Conservation (phyloP, 23 red algal species). For the Chondrus crispus region DNA sequence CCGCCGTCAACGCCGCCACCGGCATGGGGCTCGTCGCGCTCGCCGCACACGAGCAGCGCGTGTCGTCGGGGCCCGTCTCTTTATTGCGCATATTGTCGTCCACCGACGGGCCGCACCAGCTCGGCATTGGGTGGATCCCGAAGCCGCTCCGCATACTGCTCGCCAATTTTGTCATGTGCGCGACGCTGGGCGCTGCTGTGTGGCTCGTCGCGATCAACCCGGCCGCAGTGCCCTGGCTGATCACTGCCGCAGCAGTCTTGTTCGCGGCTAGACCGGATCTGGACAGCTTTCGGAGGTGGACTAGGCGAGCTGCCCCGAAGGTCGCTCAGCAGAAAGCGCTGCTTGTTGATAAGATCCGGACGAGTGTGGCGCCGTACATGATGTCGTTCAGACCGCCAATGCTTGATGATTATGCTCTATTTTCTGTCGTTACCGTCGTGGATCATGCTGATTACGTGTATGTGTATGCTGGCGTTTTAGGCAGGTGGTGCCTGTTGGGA, state of each 20-base stretch:
- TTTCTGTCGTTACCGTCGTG: slow-evolving; percentile 47
- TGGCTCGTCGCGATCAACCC: neutral
- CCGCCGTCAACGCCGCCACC: neutral
- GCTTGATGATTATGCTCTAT: slow-evolving; percentile 71
- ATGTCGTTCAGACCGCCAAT: slow-evolving; percentile 52
- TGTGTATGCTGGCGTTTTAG: slow-evolving; percentile 79
- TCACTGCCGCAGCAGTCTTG: neutral
- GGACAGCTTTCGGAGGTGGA: slow-evolving; percentile 18
- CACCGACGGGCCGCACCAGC: slow-evolving; percentile 14
- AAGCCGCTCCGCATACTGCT: neutral
- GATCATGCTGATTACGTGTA: slow-evolving; percentile 88
- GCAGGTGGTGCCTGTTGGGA: slow-evolving; percentile 78
- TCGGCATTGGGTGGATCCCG: slow-evolving; percentile 22
- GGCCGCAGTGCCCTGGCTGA: neutral
- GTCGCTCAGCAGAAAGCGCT: slow-evolving; percentile 51
- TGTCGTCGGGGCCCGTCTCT: neutral
- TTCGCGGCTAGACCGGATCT: slow-evolving; percentile 48
- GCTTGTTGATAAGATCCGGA: slow-evolving; percentile 65
- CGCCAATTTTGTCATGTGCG: neutral
- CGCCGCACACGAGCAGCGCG: neutral
- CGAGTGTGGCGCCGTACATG: slow-evolving; percentile 71
- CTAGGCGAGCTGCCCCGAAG: slow-evolving; percentile 21
- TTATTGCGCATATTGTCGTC: neutral
- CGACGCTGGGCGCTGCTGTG: neutral
- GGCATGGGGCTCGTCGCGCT: neutral